These are phyloP conservation scores for Fusarium proliferatum DNA, from an alignment of 2,329 filamentous ascomycete species.

Conservation along the genomic window DNA sequence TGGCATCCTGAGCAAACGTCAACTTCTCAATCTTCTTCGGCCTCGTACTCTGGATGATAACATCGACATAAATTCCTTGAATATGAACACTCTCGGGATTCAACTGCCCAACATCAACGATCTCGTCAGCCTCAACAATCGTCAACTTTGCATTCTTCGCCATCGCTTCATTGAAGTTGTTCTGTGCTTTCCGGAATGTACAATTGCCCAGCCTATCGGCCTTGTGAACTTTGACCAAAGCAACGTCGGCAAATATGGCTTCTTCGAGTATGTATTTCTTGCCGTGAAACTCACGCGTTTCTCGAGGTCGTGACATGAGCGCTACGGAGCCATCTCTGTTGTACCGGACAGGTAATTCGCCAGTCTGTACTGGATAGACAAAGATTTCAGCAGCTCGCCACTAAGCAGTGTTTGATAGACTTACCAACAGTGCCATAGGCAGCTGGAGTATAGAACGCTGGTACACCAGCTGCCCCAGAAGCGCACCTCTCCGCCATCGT, in stretches of 20 bases:
- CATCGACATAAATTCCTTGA: constrained; percentile 88
- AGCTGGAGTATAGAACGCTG: constrained; percentile 91
- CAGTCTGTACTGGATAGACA: constrained; percentile 73
- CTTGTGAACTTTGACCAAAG: constrained; percentile 91
- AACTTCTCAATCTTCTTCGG: constrained; percentile 86
- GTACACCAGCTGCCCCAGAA: constrained; percentile 85
- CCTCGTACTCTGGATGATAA: constrained; percentile 80
- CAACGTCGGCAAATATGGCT: constrained; percentile 86
- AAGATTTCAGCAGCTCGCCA: rapidly evolving
- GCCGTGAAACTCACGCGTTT: constrained; percentile 88
- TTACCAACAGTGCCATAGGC: constrained; percentile 77
- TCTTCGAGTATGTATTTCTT: constrained; percentile 90
- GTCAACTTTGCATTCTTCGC: constrained; percentile 87
- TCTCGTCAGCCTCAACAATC: constrained; percentile 90
- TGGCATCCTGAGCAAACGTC: background rate
- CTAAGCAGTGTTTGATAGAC: background rate
- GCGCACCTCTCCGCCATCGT: constrained; percentile 89
- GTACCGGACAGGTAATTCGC: constrained; percentile 82
- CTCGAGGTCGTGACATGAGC: constrained; percentile 78
- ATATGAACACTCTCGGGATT: constrained; percentile 83
- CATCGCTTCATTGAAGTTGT: constrained; percentile 95
- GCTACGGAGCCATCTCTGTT: constrained; percentile 77
- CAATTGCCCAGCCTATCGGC: constrained; percentile 91
- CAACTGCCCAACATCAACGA: constrained; percentile 87
- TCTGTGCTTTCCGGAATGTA: constrained; percentile 83